Percentiles rank a stretch among this genome's conserved stretches.
Evolutionary conservation across 2,329 filamentous ascomycete species (phyloP).

Genomic region (Botrytis galanthina): DNA sequence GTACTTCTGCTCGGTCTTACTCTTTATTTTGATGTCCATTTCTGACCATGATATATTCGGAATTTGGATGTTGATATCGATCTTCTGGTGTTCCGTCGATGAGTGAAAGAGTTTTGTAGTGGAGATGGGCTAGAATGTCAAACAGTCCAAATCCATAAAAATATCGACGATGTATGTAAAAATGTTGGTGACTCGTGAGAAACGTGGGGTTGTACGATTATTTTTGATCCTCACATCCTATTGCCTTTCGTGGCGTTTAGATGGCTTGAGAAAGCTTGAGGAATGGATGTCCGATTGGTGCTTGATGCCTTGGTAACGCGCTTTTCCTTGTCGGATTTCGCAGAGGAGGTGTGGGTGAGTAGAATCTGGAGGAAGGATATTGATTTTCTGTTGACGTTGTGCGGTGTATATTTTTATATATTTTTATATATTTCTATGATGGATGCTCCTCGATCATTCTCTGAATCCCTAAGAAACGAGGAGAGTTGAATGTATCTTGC

Average conservation of each 20-base stretch:
- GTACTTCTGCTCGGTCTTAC: slow-evolving; percentile 12
- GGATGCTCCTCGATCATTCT: neutral
- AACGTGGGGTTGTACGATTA: slow-evolving; percentile 1
- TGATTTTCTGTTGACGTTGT: neutral
- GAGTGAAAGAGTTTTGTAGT: neutral
- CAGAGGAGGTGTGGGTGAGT: neutral
- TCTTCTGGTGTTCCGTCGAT: neutral
- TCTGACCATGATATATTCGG: neutral
- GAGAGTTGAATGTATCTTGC: neutral
- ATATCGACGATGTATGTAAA: neutral
- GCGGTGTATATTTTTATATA: neutral
- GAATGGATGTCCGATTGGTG: slow-evolving; percentile 1
- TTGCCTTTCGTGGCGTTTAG: slow-evolving; percentile 7
- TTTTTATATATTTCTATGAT: neutral
- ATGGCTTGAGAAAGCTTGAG: slow-evolving; percentile 1
- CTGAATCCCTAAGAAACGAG: no score
- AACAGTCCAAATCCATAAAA: neutral
- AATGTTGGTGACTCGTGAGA: neutral
- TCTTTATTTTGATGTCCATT: neutral
- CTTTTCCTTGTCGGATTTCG: neutral
- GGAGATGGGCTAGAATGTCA: neutral
- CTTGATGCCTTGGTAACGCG: neutral
- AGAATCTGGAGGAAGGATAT: neutral
- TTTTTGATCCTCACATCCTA: neutral
- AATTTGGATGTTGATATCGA: neutral